A percentile compares a stretch with the other conserved stretches of the same genome.
These are phyloP conservation scores for Cordyceps sp. DNA, from an alignment of 2,329 filamentous ascomycete genomes.

Conservation along the genomic window DNA sequence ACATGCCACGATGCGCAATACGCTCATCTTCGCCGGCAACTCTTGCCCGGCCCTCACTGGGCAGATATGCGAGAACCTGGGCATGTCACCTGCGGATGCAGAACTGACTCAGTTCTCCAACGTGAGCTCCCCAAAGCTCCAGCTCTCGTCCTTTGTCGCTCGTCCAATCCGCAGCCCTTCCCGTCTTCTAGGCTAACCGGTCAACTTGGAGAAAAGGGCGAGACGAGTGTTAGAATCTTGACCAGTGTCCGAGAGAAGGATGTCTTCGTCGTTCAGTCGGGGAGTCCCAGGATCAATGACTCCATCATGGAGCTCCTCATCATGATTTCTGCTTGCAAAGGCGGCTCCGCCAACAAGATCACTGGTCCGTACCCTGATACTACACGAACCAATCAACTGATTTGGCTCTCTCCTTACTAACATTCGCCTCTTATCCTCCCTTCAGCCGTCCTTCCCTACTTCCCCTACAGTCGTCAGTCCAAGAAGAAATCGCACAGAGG, in stretches of 20 bases:
- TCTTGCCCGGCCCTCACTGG: conserved; percentile 47
- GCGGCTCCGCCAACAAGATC: conserved; percentile 89
- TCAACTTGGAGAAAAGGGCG: conserved; percentile 36
- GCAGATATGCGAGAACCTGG: conserved; percentile 52
- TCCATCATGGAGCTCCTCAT: conserved; percentile 98
- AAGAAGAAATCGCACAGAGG: conserved; percentile 98
- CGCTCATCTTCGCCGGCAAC: conserved; percentile 50
- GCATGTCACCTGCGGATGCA: conserved; percentile 45
- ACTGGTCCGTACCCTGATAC: conserved; percentile 48
- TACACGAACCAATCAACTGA: too few relatives aligned
- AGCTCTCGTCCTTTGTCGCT: neutral
- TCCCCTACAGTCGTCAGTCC: conserved; percentile 97
- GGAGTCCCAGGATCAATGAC: conserved; percentile 91
- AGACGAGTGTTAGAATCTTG: conserved; percentile 53
- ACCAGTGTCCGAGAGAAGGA: conserved; percentile 87
- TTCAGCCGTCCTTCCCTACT: conserved; percentile 76
- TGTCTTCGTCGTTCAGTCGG: conserved; percentile 97
- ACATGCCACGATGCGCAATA: conserved; percentile 39
- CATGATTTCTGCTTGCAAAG: conserved; percentile 98
- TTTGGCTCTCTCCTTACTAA: too few relatives aligned
- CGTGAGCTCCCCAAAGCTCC: conserved; percentile 28
- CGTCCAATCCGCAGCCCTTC: conserved; percentile 1
- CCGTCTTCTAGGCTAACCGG: conserved; percentile 5
- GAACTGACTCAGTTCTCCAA: conserved; percentile 57
- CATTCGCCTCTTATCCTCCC: conserved; percentile 1